A percentile compares a stretch with the other conserved stretches of the same genome.
These are phyloP conservation scores for Talaromyces ruber DNA, from an alignment of 495 filamentous ascomycete genomes.

Conservation along the genomic window DNA sequence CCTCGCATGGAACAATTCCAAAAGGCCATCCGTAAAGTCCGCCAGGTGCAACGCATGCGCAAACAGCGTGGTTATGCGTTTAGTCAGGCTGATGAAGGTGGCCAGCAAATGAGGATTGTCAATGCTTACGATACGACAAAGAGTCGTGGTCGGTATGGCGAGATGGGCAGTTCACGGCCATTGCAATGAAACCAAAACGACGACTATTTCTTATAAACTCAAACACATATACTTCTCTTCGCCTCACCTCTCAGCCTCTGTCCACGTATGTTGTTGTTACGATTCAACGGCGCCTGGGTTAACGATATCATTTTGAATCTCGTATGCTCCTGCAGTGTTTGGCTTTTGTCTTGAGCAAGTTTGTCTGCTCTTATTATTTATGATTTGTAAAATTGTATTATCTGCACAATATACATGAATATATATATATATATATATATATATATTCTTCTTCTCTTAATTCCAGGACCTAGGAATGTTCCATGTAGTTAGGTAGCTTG, in stretches of 20 bases:
- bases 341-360: slow-evolving; percentile 9
- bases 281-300: background rate
- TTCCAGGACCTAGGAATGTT: too few species aligned
- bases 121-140: slow-evolving; percentile 96
- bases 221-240: background rate
- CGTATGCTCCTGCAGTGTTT: background rate
- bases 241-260: background rate
- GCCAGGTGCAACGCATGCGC: slow-evolving; percentile 98
- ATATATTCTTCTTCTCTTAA: too few species aligned
- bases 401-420: slow-evolving; percentile 2
- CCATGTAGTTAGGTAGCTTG: too few species aligned
- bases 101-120: slow-evolving; percentile 73
- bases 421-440: too few species aligned
- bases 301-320: background rate
- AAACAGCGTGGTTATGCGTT: slow-evolving; percentile 99
- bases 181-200: slow-evolving; percentile 22
- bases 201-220: background rate
- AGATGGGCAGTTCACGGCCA: slow-evolving; percentile 75
- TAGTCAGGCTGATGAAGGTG: slow-evolving; percentile 89
- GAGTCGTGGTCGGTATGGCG: slow-evolving; percentile 85
- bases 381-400: slow-evolving; percentile 2
- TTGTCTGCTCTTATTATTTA: slow-evolving; percentile 9
- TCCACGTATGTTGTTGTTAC: background rate
- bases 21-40: slow-evolving; percentile 96
- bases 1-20: slow-evolving; percentile 99